Evolutionary conservation across 73 alveolate species (phyloP).

Genomic region (Paramecium biaurelia): DNA sequence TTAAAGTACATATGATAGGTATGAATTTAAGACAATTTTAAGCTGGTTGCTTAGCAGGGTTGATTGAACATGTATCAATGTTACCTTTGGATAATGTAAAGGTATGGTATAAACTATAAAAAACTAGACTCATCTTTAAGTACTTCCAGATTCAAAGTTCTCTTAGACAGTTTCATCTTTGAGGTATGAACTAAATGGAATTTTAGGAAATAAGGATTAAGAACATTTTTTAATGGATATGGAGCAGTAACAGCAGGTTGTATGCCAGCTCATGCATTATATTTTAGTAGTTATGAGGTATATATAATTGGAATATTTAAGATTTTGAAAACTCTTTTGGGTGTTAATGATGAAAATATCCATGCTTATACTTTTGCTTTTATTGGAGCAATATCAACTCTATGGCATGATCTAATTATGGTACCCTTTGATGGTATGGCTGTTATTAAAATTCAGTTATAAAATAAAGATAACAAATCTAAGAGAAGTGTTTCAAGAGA

Average conservation of each 20-base stretch:
- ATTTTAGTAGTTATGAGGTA: slow-evolving; percentile 78
- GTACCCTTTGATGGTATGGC: slow-evolving; percentile 84
- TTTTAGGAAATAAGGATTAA: slow-evolving; percentile 75
- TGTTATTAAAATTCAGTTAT: slow-evolving; percentile 62
- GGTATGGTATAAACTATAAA: slow-evolving; percentile 14
- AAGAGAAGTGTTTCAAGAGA: slow-evolving; percentile 14
- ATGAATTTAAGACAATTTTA: background rate
- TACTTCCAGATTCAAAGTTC: background rate
- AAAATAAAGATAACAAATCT: slow-evolving; percentile 81
- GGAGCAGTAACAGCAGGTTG: slow-evolving; percentile 86
- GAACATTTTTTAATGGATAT: slow-evolving; percentile 80
- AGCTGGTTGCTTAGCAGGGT: slow-evolving; percentile 92
- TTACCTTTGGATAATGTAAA: slow-evolving; percentile 88
- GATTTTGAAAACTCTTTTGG: slow-evolving; percentile 61
- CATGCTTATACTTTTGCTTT: slow-evolving; percentile 69
- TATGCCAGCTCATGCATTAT: slow-evolving; percentile 93
- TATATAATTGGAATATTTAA: background rate
- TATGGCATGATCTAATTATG: slow-evolving; percentile 83
- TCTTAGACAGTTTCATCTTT: background rate
- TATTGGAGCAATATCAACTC: slow-evolving; percentile 81
- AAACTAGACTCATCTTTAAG: slow-evolving; percentile 33
- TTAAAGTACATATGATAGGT: slow-evolving; percentile 56
- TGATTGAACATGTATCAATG: slow-evolving; percentile 86
- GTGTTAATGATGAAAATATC: slow-evolving; percentile 67
- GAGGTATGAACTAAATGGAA: slow-evolving; percentile 38